phyloP scores from a whole-genome alignment of 2,329 filamentous ascomycete species.

The Aschersonia sp. region DNA sequence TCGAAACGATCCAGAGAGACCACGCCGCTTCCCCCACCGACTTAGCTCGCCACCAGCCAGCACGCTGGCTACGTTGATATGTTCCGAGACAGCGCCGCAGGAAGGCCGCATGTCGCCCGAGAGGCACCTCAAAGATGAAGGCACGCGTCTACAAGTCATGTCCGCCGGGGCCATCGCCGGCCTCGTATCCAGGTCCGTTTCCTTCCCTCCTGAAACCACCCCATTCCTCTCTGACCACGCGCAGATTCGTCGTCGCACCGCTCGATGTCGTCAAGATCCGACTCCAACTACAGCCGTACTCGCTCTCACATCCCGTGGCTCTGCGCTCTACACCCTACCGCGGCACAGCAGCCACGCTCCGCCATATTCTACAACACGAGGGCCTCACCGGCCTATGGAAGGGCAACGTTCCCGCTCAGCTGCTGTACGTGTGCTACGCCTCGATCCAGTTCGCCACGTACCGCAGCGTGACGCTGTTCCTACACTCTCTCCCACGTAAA shows the following conservation, averaged over 20 bases:
- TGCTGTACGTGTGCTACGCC: conserved; percentile 86
- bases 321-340: conserved; percentile 46
- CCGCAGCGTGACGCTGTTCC: conserved; percentile 54
- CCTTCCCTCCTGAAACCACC: not conserved
- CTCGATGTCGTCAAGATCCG: conserved; percentile 98
- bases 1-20: no score
- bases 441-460: conserved; percentile 85
- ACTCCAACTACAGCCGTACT: conserved; percentile 83
- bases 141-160: conserved; percentile 41
- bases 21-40: no score
- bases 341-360: conserved; percentile 63
- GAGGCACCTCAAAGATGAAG: conserved; percentile 44
- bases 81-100: conserved; percentile 1
- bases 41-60: not conserved
- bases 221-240: not conserved
- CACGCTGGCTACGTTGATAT: conserved; percentile 4
- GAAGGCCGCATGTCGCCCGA: conserved; percentile 19
- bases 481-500: conserved; percentile 32
- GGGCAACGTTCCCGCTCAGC: conserved; percentile 89
- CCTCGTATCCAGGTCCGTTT: conserved; percentile 65
- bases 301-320: conserved; percentile 58
- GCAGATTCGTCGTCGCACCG: conserved; percentile 80
- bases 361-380: conserved; percentile 64
- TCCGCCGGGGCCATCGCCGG: conserved; percentile 53
- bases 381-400: conserved; percentile 88